Evolutionary conservation across 2,329 filamentous ascomycete genomes (phyloP).

Genomic region (Elsinoe batatas): DNA sequence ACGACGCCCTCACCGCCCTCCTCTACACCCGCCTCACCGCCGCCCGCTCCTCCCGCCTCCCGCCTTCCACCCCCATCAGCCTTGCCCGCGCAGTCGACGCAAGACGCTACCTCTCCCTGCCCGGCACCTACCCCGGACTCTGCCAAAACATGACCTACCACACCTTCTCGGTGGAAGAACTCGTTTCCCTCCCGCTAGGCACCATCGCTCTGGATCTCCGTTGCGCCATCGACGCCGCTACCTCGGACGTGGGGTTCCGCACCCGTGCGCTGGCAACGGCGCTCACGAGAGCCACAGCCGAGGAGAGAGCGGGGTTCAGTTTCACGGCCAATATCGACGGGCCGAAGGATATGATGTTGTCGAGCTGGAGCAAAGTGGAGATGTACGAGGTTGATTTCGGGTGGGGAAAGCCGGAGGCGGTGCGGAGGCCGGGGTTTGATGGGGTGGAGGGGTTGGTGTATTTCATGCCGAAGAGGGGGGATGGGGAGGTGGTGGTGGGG

Average conservation of each 20-base stretch:
- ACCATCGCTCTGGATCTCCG: conserved; percentile 33
- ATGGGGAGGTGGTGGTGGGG: conserved; percentile 37
- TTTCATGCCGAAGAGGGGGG: conserved; percentile 35
- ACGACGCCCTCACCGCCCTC: conserved; percentile 44
- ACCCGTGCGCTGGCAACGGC: conserved; percentile 36
- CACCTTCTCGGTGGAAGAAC: conserved; percentile 21
- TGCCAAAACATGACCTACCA: conserved; percentile 40
- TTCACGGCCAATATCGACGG: conserved; percentile 30
- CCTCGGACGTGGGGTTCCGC: conserved; percentile 27
- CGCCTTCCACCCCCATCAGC: conserved; percentile 19
- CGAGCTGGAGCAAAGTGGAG: conserved; percentile 44
- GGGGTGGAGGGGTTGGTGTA: conserved; percentile 42
- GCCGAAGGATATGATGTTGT: conserved; percentile 40
- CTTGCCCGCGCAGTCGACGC: conserved; percentile 43
- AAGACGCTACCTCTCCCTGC: conserved; percentile 34
- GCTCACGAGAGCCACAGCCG: conserved; percentile 20
- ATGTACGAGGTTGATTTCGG: conserved; percentile 41
- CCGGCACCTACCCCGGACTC: conserved; percentile 39
- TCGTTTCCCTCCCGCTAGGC: conserved; percentile 26
- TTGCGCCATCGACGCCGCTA: conserved; percentile 28
- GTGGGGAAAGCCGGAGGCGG: conserved; percentile 38
- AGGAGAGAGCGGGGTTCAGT: conserved; percentile 30
- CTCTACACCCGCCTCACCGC: conserved; percentile 40
- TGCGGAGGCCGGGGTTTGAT: conserved; percentile 40
- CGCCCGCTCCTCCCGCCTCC: conserved; percentile 32